Percentiles rank a stretch among this genome's conserved stretches.
These are phyloP conservation scores for Flueggea neowawraea DNA, from an alignment of 441 rosid genomes.

Conservation along the genomic window DNA sequence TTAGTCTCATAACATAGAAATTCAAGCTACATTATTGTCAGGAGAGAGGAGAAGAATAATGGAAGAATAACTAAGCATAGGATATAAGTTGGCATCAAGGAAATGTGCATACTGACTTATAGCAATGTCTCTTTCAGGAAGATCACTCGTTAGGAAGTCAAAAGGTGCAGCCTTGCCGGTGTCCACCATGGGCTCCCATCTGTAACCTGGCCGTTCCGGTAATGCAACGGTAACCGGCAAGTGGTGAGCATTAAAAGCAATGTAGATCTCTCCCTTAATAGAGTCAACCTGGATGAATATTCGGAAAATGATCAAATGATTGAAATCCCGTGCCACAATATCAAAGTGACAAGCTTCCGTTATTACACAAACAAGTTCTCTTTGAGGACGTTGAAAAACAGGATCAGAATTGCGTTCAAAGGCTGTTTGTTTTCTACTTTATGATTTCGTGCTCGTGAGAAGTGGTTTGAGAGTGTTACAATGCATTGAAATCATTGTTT, in stretches of 20 bases:
- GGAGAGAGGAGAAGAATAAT: constrained; percentile 64
- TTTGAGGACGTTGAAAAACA: too few species aligned
- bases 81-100: constrained; percentile 81
- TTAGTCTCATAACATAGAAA: too few species aligned
- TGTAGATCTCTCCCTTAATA: constrained; percentile 72
- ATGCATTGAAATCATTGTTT: too few species aligned
- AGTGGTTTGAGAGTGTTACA: too few species aligned
- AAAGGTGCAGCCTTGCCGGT: constrained; percentile 79
- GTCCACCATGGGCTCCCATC: constrained; percentile 93
- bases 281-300: constrained; percentile 56
- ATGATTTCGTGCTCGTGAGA: too few species aligned
- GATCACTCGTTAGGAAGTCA: constrained; percentile 62
- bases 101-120: constrained; percentile 67
- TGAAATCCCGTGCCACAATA: neutral
- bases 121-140: constrained; percentile 58
- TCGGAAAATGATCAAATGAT: constrained; percentile 1
- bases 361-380: too few species aligned
- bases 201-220: constrained; percentile 75
- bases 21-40: constrained; percentile 10
- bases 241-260: constrained; percentile 83
- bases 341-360: too few species aligned
- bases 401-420: too few species aligned
- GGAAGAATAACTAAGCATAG: constrained; percentile 89
- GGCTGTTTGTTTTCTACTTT: too few species aligned
- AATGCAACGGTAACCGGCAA: constrained; percentile 55